phyloP scores from a whole-genome alignment of 345 rosid genomes.

The Melaleuca quinquenervia region DNA sequence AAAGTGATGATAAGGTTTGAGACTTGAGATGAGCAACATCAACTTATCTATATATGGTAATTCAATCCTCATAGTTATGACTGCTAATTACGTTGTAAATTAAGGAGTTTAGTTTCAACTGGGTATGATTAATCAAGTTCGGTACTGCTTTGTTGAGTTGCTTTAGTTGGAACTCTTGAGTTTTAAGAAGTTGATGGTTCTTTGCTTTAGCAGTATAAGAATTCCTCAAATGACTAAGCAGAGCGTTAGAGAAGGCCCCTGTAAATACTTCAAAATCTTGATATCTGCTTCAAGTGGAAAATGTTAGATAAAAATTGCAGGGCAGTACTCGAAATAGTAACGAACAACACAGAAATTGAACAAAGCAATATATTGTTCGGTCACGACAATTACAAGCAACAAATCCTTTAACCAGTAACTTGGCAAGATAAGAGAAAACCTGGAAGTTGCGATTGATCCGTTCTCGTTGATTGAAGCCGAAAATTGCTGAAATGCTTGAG shows the following conservation, averaged over 20 bases:
- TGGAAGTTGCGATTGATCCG: no score
- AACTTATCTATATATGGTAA: background rate
- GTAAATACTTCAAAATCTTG: background rate
- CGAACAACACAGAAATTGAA: no score
- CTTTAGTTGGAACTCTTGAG: background rate
- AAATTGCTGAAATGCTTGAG: no score
- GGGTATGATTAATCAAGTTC: background rate
- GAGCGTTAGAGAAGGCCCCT: background rate
- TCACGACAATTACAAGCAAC: no score
- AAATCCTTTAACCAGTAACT: no score
- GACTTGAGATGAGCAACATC: background rate
- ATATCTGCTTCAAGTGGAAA: no score
- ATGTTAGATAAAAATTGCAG: no score
- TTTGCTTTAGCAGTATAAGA: background rate
- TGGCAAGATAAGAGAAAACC: no score
- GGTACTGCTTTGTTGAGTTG: background rate
- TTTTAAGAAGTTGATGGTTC: background rate
- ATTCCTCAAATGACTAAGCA: background rate
- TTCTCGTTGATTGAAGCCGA: no score
- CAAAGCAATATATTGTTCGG: no score
- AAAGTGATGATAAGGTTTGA: background rate
- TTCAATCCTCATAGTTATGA: background rate
- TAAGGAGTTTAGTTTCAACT: background rate
- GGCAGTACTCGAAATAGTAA: no score
- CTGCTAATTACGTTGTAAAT: background rate